Evolutionary conservation across 2,329 filamentous ascomycete genomes (phyloP).

Genomic region (Claviceps sp.): DNA sequence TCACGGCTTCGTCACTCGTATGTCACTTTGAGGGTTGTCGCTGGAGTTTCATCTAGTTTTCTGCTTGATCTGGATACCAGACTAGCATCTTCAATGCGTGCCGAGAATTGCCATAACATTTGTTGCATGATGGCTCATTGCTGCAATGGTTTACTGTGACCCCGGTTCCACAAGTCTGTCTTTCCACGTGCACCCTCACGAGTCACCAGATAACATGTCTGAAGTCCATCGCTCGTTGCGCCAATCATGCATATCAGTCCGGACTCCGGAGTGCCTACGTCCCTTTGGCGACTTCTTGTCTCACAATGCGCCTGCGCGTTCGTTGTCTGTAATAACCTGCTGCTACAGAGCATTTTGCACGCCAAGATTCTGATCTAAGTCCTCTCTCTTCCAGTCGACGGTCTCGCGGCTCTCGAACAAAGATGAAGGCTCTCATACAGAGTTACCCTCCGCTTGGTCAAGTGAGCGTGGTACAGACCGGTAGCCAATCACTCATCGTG

Average conservation of each 20-base stretch:
- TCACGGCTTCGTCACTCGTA: too few species aligned
- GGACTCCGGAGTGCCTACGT: background rate
- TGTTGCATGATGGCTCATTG: too few species aligned
- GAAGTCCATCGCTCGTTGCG: background rate
- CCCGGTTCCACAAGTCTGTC: too few species aligned
- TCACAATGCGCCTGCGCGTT: background rate
- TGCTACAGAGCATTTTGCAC: background rate
- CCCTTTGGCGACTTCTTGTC: background rate
- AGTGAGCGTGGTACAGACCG: conserved; percentile 44
- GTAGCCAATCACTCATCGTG: conserved; percentile 47
- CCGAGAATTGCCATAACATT: too few species aligned
- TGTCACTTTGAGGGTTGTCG: too few species aligned
- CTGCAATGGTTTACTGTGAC: too few species aligned
- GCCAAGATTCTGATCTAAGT: background rate
- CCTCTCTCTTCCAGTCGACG: background rate
- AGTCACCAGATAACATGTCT: too few species aligned
- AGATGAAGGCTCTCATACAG: conserved; percentile 26
- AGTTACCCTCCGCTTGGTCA: conserved; percentile 64
- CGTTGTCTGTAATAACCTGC: background rate
- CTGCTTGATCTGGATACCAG: too few species aligned
- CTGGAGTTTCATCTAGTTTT: background rate
- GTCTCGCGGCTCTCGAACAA: background rate
- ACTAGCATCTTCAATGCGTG: too few species aligned
- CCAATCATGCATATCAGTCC: background rate
- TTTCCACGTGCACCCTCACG: too few species aligned